These are phyloP conservation scores for Pyrenophora teres DNA, from an alignment of 2,329 filamentous ascomycete species.

Conservation along the genomic window DNA sequence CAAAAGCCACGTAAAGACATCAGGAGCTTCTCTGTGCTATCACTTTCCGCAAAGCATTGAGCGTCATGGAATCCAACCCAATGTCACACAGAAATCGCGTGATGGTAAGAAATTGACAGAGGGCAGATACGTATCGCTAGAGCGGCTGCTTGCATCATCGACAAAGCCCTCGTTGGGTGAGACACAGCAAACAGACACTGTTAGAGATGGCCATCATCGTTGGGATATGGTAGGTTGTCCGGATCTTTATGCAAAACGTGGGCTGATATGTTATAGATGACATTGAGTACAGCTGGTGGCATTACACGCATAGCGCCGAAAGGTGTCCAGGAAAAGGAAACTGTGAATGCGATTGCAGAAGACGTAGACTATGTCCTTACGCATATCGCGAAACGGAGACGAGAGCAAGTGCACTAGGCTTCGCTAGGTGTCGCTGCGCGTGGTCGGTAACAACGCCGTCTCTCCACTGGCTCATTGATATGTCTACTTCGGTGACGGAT, in stretches of 20 bases:
- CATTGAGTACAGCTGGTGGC: slow-evolving; percentile 72
- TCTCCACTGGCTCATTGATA: too few relatives aligned
- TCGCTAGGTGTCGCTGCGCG: too few relatives aligned
- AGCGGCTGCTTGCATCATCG: slow-evolving; percentile 43
- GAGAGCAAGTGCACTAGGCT: neutral
- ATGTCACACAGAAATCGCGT: slow-evolving; percentile 33
- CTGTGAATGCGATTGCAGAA: slow-evolving; percentile 20
- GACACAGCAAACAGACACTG: neutral
- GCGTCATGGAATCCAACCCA: slow-evolving; percentile 10
- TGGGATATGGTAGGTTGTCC: slow-evolving; percentile 66
- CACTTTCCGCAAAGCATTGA: neutral
- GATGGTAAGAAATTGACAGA: slow-evolving; percentile 57
- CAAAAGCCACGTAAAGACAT: slow-evolving; percentile 21
- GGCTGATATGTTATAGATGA: slow-evolving; percentile 66
- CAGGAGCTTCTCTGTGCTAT: slow-evolving; percentile 13
- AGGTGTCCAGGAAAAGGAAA: slow-evolving; percentile 16
- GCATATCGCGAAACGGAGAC: slow-evolving; percentile 18
- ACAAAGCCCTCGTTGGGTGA: neutral
- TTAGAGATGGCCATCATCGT: slow-evolving; percentile 46
- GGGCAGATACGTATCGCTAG: slow-evolving; percentile 68
- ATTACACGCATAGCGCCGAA: slow-evolving; percentile 58
- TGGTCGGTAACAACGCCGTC: too few relatives aligned
- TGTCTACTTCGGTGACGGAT: too few relatives aligned
- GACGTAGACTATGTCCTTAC: slow-evolving; percentile 26
- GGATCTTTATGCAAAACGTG: neutral